These are phyloP conservation scores for Hippophae tibetana DNA, from an alignment of 306 rosid species.

Conservation along the genomic window DNA sequence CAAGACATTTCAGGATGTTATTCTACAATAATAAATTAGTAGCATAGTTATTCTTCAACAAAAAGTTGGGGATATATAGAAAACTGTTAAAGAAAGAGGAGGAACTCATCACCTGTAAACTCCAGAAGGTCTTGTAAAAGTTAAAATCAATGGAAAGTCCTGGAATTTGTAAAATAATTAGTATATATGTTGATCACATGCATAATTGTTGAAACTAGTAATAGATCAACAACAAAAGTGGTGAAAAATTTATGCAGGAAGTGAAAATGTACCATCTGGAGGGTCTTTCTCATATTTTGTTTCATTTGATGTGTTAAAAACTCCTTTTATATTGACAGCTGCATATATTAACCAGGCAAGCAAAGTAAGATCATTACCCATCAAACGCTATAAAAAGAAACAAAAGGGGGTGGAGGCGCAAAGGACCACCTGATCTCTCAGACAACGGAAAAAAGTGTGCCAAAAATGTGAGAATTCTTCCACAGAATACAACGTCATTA, in stretches of 20 bases:
- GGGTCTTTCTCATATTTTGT: conserved; percentile 94
- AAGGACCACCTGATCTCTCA: conserved; percentile 75
- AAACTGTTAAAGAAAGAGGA: too few species aligned
- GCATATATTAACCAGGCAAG: conserved; percentile 27
- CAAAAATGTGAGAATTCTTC: conserved; percentile 92
- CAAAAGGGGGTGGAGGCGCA: neutral
- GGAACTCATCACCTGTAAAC: conserved; percentile 57
- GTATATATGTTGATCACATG: neutral
- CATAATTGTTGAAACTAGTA: neutral
- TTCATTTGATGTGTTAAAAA: conserved; percentile 91
- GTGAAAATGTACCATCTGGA: conserved; percentile 51
- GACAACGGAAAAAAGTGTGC: conserved; percentile 95
- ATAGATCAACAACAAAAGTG: too few species aligned
- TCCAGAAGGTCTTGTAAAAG: conserved; percentile 96
- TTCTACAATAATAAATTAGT: too few species aligned
- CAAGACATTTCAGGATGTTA: conserved; percentile 1
- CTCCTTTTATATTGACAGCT: conserved; percentile 97
- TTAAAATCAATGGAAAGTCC: conserved; percentile 96
- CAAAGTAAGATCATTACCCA: conserved; percentile 8
- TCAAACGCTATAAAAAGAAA: conserved; percentile 17
- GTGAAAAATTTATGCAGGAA: neutral
- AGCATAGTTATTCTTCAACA: too few species aligned
- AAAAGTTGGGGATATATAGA: too few species aligned
- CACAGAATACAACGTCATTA: conserved; percentile 91
- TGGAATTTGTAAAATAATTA: conserved; percentile 29